Percentiles rank a stretch among this genome's conserved stretches.
Evolutionary conservation across 2,329 filamentous ascomycete species (phyloP).

Genomic region (Curvularia verruculosa): DNA sequence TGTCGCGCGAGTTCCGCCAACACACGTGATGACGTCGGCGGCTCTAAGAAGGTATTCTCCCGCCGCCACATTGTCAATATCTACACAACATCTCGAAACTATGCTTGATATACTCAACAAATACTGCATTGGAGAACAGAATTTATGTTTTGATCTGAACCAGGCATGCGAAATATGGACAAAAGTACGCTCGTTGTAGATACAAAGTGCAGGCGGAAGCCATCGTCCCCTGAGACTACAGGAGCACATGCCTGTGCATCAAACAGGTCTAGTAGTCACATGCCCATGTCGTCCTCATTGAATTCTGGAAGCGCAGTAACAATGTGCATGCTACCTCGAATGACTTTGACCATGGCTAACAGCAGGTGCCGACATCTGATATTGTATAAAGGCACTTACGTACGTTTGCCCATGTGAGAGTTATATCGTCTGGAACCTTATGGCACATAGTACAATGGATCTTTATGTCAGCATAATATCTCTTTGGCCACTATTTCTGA

Average conservation of each 20-base stretch:
- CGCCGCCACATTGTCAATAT: background rate
- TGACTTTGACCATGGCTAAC: background rate
- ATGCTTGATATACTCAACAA: background rate
- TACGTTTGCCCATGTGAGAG: background rate
- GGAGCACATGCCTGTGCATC: background rate
- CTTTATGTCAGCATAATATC: background rate
- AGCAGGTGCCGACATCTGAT: background rate
- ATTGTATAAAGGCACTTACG: background rate
- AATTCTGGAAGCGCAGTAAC: background rate
- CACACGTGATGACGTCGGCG: conserved; percentile 19
- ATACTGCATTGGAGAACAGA: background rate
- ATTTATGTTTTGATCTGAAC: background rate
- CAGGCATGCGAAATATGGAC: background rate
- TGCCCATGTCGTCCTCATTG: background rate
- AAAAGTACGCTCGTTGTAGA: background rate
- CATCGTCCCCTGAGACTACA: background rate
- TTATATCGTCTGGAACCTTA: background rate
- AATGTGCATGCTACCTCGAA: background rate
- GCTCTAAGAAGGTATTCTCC: background rate
- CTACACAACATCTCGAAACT: background rate
- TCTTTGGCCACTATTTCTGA: background rate
- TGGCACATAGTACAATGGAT: background rate
- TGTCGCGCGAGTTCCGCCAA: conserved; percentile 10
- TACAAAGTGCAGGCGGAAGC: background rate
- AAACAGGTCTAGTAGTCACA: background rate